Conservation (phyloP, 345 rosid species). For the Psidium guajava region DNA sequence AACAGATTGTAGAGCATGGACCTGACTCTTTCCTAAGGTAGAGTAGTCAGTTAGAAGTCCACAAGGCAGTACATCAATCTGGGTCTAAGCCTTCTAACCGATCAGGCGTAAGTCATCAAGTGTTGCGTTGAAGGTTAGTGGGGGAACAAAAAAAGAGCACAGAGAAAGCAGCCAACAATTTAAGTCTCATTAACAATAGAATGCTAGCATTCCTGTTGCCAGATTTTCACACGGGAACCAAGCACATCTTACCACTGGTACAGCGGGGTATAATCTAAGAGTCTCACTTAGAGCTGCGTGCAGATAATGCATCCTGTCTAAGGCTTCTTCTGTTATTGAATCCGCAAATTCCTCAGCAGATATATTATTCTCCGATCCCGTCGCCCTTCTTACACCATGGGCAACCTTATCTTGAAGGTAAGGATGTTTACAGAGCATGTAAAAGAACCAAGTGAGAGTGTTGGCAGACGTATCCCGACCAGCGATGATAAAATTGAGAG, state of each 20-base stretch:
- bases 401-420: constrained; percentile 18
- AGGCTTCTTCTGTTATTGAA: constrained; percentile 19
- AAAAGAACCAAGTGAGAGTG: constrained; percentile 33
- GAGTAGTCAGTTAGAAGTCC: not conserved
- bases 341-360: constrained; percentile 13
- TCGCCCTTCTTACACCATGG: constrained; percentile 10
- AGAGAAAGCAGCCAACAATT: not conserved
- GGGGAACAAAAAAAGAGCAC: not conserved
- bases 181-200: not conserved
- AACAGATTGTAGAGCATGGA: not conserved
- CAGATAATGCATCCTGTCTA: constrained; percentile 29
- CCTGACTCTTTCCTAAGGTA: not conserved
- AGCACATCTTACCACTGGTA: constrained; percentile 22
- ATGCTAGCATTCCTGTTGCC: not conserved
- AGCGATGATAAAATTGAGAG: constrained; percentile 31
- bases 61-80: not conserved
- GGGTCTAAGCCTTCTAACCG: not conserved
- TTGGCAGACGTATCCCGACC: constrained; percentile 27
- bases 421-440: constrained; percentile 22
- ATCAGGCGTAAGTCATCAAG: not conserved
- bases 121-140: not conserved
- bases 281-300: constrained; percentile 25
- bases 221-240: not conserved
- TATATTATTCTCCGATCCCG: not conserved
- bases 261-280: constrained; percentile 32